Evolutionary conservation across 805 yeast genomes (phyloP).

Genomic region (Kodamaea laetipori): DNA sequence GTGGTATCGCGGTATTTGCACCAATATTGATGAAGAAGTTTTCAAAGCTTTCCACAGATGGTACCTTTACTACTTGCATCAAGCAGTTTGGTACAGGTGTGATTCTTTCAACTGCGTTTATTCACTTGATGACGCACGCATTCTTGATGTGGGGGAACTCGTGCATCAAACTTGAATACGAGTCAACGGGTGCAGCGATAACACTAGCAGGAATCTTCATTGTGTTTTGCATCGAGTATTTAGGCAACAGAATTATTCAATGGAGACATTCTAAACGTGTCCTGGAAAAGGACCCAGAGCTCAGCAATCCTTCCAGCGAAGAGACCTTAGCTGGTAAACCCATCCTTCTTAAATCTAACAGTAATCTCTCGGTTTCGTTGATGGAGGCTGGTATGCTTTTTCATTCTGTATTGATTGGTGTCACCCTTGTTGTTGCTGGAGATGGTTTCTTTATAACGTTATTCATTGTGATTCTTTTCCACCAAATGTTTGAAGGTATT

Average conservation of each 20-base stretch:
- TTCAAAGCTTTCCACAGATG: conserved; percentile 8
- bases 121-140: conserved; percentile 32
- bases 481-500: conserved; percentile 35
- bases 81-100: conserved; percentile 33
- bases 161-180: conserved; percentile 28
- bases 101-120: conserved; percentile 34
- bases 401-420: conserved; percentile 34
- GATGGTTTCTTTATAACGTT: conserved; percentile 31
- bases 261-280: neutral
- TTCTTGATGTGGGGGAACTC: conserved; percentile 28
- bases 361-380: conserved; percentile 17
- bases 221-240: conserved; percentile 27
- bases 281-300: neutral
- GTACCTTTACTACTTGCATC: conserved; percentile 5
- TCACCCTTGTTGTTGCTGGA: conserved; percentile 33
- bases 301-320: neutral
- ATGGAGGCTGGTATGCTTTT: conserved; percentile 34
- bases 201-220: conserved; percentile 32
- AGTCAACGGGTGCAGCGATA: conserved; percentile 29
- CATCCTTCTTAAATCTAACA: conserved; percentile 9
- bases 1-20: conserved; percentile 35
- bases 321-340: neutral
- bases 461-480: conserved; percentile 34
- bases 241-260: conserved; percentile 2
- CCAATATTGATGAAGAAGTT: conserved; percentile 30